Evolutionary conservation across 2,329 filamentous ascomycete species (phyloP).

Genomic region (Claviceps purpurea): DNA sequence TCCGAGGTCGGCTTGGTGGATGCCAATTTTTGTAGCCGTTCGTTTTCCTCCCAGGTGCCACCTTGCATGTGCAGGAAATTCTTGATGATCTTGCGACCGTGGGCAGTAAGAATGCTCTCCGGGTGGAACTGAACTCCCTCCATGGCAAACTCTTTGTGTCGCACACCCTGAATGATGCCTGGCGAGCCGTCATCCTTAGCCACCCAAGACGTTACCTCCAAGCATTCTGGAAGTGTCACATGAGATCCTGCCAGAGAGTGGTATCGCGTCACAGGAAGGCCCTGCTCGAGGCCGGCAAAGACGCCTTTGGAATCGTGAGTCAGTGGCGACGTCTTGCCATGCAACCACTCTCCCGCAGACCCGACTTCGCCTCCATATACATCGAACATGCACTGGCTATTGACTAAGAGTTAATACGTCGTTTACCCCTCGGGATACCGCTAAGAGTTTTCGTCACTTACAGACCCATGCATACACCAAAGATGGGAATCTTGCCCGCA

Average conservation of each 20-base stretch:
- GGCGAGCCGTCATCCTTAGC: constrained; percentile 61
- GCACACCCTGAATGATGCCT: constrained; percentile 90
- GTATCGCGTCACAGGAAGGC: constrained; percentile 82
- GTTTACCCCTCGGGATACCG: not conserved
- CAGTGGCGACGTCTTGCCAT: constrained; percentile 90
- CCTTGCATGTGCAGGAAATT: constrained; percentile 84
- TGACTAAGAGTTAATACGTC: not conserved
- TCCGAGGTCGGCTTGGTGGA: constrained; percentile 14
- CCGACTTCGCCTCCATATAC: constrained; percentile 84
- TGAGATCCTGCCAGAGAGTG: constrained; percentile 92
- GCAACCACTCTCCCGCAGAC: constrained; percentile 89
- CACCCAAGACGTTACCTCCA: constrained; percentile 89
- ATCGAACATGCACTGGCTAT: constrained; percentile 85
- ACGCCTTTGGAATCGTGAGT: constrained; percentile 86
- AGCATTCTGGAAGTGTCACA: constrained; percentile 66
- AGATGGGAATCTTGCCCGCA: constrained; percentile 82
- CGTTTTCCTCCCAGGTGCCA: constrained; percentile 82
- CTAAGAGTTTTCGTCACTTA: constrained; percentile 29
- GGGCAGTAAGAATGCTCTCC: constrained; percentile 86
- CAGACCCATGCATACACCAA: constrained; percentile 99
- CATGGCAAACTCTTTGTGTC: constrained; percentile 81
- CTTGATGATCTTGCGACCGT: constrained; percentile 77
- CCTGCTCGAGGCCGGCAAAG: constrained; percentile 67
- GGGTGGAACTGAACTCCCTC: constrained; percentile 98
- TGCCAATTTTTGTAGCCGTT: constrained; percentile 35